Conservation (phyloP, 345 rosid species). For the Physaria fendleri region DNA sequence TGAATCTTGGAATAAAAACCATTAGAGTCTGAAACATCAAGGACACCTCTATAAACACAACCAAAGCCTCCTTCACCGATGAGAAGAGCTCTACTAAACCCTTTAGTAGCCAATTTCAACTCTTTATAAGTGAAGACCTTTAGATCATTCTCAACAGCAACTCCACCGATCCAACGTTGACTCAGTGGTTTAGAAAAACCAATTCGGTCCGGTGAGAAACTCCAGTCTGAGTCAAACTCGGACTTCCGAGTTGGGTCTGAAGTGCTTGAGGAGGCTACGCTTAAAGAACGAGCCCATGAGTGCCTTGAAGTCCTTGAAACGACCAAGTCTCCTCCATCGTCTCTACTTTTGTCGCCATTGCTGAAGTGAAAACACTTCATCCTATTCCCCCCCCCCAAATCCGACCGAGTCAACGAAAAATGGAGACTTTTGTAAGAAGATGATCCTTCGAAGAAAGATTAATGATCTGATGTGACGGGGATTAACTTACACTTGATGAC, state of each 20-base stretch:
- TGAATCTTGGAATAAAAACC: constrained; percentile 43
- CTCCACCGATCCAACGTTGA: constrained; percentile 42
- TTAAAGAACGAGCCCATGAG: constrained; percentile 86
- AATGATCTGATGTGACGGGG: constrained; percentile 10
- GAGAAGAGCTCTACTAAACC: constrained; percentile 64
- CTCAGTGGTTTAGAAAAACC: constrained; percentile 45
- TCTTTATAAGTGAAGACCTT: constrained; percentile 63
- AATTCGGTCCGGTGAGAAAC: constrained; percentile 53
- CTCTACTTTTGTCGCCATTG: constrained; percentile 51
- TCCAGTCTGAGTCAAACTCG: constrained; percentile 77
- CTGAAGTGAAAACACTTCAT: constrained; percentile 99
- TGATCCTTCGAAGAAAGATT: neutral
- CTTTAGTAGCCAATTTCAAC: constrained; percentile 75
- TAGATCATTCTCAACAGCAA: constrained; percentile 50
- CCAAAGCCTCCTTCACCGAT: constrained; percentile 98
- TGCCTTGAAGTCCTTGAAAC: constrained; percentile 55
- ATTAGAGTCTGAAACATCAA: constrained; percentile 35
- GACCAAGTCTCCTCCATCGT: constrained; percentile 26
- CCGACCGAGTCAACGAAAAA: constrained; percentile 20
- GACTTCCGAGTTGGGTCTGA: constrained; percentile 64
- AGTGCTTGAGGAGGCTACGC: constrained; percentile 78
- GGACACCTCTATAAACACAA: constrained; percentile 72
- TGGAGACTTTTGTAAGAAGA: neutral
- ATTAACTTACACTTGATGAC: neutral
- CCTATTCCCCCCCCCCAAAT: constrained; percentile 3